Conservation (phyloP, 129 eudicot genomes). For the Flaveria robusta region DNA sequence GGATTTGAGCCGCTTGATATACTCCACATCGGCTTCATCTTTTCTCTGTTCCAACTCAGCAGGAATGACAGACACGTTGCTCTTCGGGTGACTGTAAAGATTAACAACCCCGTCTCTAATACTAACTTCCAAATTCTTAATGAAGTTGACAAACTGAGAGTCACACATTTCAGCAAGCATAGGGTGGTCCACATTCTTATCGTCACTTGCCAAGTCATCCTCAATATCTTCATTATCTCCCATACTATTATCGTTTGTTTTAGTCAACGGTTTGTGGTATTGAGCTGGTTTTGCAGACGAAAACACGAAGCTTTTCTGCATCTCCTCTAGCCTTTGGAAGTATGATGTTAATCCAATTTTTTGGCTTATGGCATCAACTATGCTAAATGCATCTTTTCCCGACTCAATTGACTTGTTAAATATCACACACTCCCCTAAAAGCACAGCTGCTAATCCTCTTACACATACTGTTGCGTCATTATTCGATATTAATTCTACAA, state of each 20-base stretch:
- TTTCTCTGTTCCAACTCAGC: conserved; percentile 72
- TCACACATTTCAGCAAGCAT: conserved; percentile 67
- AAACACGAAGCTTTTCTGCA: conserved; percentile 69
- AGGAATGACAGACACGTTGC: conserved; percentile 71
- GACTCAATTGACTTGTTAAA: conserved; percentile 51
- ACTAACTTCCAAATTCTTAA: conserved; percentile 51
- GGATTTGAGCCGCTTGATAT: conserved; percentile 63
- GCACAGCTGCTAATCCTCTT: conserved; percentile 77
- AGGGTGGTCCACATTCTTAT: conserved; percentile 64
- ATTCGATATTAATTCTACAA: conserved; percentile 66
- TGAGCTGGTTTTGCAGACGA: conserved; percentile 56
- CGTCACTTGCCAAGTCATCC: conserved; percentile 47
- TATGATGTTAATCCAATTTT: conserved; percentile 73
- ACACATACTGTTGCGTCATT: conserved; percentile 48
- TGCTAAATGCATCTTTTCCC: conserved; percentile 60
- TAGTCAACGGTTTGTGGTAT: conserved; percentile 49
- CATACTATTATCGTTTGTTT: conserved; percentile 67
- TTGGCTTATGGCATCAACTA: conserved; percentile 78
- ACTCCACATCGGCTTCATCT: conserved; percentile 68
- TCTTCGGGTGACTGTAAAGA: conserved; percentile 72
- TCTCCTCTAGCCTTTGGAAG: conserved; percentile 71
- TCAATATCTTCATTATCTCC: conserved; percentile 63
- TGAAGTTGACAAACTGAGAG: conserved; percentile 52
- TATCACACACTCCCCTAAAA: conserved; percentile 75
- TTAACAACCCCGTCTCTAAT: conserved; percentile 71